Conservation (phyloP, 1,284 basidiomycete genomes). For the Cryptococcus floricola region DNA sequence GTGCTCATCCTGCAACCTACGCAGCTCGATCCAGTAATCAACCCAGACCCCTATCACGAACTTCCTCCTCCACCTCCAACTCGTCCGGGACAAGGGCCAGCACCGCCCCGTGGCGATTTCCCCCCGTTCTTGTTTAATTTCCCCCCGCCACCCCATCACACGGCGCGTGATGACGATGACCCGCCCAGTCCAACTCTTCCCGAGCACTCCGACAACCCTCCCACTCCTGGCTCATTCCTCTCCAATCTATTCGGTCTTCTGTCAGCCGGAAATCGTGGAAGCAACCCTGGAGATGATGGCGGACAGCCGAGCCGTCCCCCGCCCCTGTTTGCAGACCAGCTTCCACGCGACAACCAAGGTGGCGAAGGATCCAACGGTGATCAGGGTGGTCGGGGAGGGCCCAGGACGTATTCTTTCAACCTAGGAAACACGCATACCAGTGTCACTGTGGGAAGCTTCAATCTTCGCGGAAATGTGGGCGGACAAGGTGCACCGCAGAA, state of each 20-base stretch:
- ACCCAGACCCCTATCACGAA: slow-evolving; percentile 42
- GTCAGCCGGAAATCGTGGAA: background rate
- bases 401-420: slow-evolving; percentile 26
- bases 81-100: slow-evolving; percentile 15
- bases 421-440: slow-evolving; percentile 29
- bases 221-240: slow-evolving; percentile 6
- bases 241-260: slow-evolving; percentile 9
- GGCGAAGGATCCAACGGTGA: background rate
- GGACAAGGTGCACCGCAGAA: background rate
- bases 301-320: background rate
- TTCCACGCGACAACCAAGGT: background rate
- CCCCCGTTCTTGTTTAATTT: background rate
- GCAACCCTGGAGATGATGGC: background rate
- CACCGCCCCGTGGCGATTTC: background rate
- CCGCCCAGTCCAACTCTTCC: slow-evolving; percentile 1
- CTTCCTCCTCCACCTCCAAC: slow-evolving; percentile 37
- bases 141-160: slow-evolving; percentile 1
- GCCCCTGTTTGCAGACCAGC: background rate
- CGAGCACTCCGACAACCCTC: background rate
- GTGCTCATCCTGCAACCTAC: background rate
- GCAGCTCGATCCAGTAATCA: slow-evolving; percentile 41
- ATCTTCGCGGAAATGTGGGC: slow-evolving; percentile 6
- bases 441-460: slow-evolving; percentile 21
- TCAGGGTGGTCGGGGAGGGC: slow-evolving; percentile 2
- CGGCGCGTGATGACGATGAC: background rate